These are phyloP conservation scores for Pseudogymnoascus sp. DNA, from an alignment of 2,329 filamentous ascomycete species.

Conservation along the genomic window DNA sequence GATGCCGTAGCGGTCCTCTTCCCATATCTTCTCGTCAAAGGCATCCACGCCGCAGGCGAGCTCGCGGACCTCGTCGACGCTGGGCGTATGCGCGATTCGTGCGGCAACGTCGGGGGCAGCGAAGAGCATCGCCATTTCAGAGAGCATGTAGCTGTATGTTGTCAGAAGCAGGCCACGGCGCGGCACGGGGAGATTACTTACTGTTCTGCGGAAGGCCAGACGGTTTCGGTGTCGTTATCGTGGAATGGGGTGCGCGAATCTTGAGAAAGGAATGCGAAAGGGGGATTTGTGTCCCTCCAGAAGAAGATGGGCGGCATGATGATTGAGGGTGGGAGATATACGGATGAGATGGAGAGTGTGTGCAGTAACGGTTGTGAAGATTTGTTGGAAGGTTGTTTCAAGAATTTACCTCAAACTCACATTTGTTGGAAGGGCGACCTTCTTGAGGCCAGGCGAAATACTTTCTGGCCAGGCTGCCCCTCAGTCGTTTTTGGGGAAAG, in stretches of 20 bases:
- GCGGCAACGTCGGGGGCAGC: constrained; percentile 35
- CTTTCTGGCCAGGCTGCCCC: not conserved
- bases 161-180: not conserved
- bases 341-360: not conserved
- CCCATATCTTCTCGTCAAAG: constrained; percentile 47
- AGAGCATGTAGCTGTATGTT: constrained; percentile 44
- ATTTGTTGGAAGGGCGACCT: not conserved
- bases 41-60: constrained; percentile 47
- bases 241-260: constrained; percentile 50
- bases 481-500: not conserved
- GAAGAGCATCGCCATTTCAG: constrained; percentile 45
- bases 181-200: constrained; percentile 22
- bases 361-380: not conserved
- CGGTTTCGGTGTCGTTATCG: constrained; percentile 25
- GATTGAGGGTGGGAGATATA: not conserved
- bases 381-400: not conserved
- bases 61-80: constrained; percentile 41
- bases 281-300: constrained; percentile 39
- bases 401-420: not conserved
- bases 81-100: constrained; percentile 39
- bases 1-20: constrained; percentile 41
- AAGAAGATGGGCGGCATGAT: constrained; percentile 31
- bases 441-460: not conserved
- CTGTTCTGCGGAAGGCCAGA: constrained; percentile 46
- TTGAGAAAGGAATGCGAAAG: constrained; percentile 52